Base-by-base conservation (phyloP, 2,329 filamentous ascomycete species). In the Colletotrichum sp. region DNA sequence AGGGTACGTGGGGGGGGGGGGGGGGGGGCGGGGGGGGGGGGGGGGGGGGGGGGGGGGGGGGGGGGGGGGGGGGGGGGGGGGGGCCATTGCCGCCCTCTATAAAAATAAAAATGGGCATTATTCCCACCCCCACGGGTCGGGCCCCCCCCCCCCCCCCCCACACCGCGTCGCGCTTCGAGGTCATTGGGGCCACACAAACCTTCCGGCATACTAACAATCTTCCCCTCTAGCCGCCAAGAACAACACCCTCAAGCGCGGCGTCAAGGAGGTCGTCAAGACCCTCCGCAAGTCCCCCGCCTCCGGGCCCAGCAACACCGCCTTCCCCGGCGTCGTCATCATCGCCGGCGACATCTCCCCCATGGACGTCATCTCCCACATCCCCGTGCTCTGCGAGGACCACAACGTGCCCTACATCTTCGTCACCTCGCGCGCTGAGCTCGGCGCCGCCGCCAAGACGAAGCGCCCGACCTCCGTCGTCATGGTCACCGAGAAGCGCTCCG, bases 261-360 rank as follows among this genome's bases (percentile, higher is more conserved):
- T 99, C 80, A 99, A 99, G 88, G 97, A 99, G 89, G 96, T 98
- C 83, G 96, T 99, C 88, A 99, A 99, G 89, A 94, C 96, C 39
- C 95, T 99, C 81, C 96, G 97, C 89, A 99, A 99, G 89, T 96
- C 95, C 16, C 90, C 95, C 74, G 86, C 92, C 80, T 91, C 93
- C 73, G 91, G 92, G n/a, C 90, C 92, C 77, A 90, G 92, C 79
- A 88, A 91, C 83, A 89, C 91, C 69, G 85, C 90, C 70, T 89
- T 93, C 82, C 93, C 95, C 60, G 91, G 93, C 79, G 91, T 99
- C 80, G 95, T 98, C 82, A 90, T 99, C 85, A 95, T 99, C 80
- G 97, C 97, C 44, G 97, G 95, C 81, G 97, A 99, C 87, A 99
- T 99, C 89, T 98, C 95, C 69, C 97, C 97, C 79, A 96, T 97